Evolutionary conservation across 805 yeast species (phyloP).

Genomic region (Ogataea parapolymorpha): DNA sequence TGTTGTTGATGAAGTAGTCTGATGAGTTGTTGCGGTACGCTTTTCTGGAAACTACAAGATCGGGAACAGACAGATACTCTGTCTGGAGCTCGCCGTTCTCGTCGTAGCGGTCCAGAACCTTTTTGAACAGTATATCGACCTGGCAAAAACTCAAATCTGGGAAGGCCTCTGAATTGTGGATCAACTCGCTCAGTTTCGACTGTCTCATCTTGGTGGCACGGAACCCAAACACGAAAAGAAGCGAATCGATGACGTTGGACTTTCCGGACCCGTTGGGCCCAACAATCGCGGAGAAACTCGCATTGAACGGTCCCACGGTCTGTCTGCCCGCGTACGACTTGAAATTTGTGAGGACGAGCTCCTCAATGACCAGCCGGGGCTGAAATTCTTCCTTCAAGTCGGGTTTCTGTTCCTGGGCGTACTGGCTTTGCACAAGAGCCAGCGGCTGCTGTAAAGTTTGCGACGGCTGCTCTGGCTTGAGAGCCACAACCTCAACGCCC

Average conservation of each 20-base stretch:
- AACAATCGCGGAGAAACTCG: constrained; percentile 93
- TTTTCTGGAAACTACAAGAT: constrained; percentile 70
- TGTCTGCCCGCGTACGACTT: constrained; percentile 95
- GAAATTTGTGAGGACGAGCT: constrained; percentile 75
- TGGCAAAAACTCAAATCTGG: constrained; percentile 71
- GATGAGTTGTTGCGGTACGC: constrained; percentile 78
- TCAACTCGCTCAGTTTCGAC: constrained; percentile 84
- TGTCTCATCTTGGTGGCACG: constrained; percentile 97
- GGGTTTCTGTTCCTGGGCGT: constrained; percentile 10
- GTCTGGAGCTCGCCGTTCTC: constrained; percentile 31
- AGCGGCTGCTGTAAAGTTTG: neutral
- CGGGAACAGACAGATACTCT: constrained; percentile 49
- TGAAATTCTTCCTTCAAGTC: constrained; percentile 16
- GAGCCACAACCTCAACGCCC: constrained; percentile 11
- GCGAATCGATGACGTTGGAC: constrained; percentile 96
- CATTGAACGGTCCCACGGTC: constrained; percentile 89
- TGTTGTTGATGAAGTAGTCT: constrained; percentile 70
- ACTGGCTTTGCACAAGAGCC: constrained; percentile 8
- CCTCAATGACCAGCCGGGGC: constrained; percentile 68
- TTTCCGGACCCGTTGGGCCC: constrained; percentile 99
- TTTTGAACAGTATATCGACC: constrained; percentile 86
- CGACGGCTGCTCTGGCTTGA: constrained; percentile 8
- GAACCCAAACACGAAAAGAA: constrained; percentile 95
- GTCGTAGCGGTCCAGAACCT: constrained; percentile 54
- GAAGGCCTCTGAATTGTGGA: constrained; percentile 80